Conservation (phyloP, 2,329 filamentous ascomycete genomes). For the Drechslerella stenobrocha region DNA sequence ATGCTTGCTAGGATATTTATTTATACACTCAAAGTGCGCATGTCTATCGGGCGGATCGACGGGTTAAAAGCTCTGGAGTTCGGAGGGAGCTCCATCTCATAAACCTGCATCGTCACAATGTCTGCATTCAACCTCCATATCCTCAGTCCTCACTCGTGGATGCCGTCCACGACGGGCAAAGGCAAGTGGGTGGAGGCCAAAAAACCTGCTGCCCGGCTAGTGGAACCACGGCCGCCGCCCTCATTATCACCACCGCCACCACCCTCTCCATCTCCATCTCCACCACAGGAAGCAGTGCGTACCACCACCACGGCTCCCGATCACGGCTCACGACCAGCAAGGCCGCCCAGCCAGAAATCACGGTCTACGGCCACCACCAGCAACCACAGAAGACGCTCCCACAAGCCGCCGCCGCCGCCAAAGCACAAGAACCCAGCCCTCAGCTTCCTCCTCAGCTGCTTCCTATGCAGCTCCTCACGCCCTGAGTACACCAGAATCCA, state of each 20-base stretch:
- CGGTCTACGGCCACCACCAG: neutral
- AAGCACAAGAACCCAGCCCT: constrained; percentile 1
- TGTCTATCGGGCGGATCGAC: too few species aligned
- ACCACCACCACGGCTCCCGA: too few species aligned
- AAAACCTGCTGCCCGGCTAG: neutral
- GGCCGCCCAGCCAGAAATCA: neutral
- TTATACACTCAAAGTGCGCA: too few species aligned
- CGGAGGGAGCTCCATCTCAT: too few species aligned
- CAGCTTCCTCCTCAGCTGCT: constrained; percentile 15
- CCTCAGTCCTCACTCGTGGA: neutral
- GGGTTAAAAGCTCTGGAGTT: too few species aligned
- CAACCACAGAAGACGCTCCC: too few species aligned
- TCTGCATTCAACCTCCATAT: neutral
- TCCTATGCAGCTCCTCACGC: constrained; percentile 10
- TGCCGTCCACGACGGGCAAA: constrained; percentile 12
- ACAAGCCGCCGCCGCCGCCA: neutral
- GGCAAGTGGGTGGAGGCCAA: constrained; percentile 18
- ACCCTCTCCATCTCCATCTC: neutral
- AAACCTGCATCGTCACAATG: too few species aligned
- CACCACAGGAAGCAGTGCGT: neutral
- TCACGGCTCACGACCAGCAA: neutral
- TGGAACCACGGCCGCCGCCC: neutral
- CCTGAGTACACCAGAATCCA: constrained; percentile 41
- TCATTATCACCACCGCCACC: neutral
- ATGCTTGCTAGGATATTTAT: too few species aligned